Evolutionary conservation across 2,329 filamentous ascomycete species (phyloP).

Genomic region (Tolypocladium amazonense): DNA sequence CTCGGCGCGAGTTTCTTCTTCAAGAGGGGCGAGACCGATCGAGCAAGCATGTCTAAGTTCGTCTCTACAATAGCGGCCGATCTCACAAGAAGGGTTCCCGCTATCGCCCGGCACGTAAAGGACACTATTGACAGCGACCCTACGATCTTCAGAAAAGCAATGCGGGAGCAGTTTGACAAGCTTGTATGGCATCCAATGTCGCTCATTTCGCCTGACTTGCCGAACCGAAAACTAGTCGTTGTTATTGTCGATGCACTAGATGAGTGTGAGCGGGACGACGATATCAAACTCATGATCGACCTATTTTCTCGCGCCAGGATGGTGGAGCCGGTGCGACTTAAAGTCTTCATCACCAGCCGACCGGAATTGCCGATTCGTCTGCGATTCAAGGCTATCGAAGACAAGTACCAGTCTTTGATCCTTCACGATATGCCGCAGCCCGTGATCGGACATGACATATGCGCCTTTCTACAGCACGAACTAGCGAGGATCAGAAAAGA

Average conservation of each 20-base stretch:
- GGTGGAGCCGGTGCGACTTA: not conserved
- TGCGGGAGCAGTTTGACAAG: constrained; percentile 28
- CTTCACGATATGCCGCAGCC: constrained; percentile 23
- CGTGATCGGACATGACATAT: constrained; percentile 25
- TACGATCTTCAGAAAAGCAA: constrained; percentile 13
- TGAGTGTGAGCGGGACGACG: constrained; percentile 15
- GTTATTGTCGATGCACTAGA: constrained; percentile 25
- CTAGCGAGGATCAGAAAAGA: constrained; percentile 16
- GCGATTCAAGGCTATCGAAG: constrained; percentile 19
- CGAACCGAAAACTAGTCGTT: constrained; percentile 1
- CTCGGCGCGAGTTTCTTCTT: constrained; percentile 32
- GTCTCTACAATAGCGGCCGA: constrained; percentile 28
- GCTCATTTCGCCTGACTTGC: not conserved
- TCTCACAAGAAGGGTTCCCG: constrained; percentile 16
- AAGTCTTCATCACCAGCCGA: constrained; percentile 29
- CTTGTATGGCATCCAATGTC: constrained; percentile 25
- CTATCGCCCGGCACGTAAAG: constrained; percentile 13
- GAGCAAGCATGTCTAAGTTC: constrained; percentile 21
- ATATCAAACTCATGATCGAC: constrained; percentile 19
- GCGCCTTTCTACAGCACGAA: constrained; percentile 17
- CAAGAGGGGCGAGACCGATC: constrained; percentile 27
- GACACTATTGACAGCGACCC: constrained; percentile 19
- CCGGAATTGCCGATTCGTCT: constrained; percentile 27
- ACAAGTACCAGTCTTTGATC: constrained; percentile 11
- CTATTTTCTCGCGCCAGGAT: constrained; percentile 4